These are phyloP conservation scores for Calocera viscosa DNA, from an alignment of 768 basidiomycete genomes.

Conservation along the genomic window DNA sequence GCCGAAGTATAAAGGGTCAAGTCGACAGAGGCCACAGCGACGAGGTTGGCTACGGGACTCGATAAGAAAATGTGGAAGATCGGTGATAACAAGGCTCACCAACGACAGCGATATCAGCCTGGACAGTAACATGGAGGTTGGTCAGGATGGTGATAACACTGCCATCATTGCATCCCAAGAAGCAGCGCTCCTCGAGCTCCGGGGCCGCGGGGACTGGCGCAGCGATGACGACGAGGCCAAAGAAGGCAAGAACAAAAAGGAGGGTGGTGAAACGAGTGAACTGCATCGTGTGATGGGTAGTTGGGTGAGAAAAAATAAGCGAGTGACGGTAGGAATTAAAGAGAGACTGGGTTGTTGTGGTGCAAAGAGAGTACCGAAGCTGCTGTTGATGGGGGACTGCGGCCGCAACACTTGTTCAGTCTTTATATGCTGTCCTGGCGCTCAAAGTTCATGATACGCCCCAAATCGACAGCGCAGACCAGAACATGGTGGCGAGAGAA, in stretches of 20 bases:
- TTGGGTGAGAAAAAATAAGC: not conserved
- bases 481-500: not conserved
- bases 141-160: not conserved
- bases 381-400: not conserved
- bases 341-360: not conserved
- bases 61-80: not conserved
- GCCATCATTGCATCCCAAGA: constrained; percentile 3
- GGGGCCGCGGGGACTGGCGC: not conserved
- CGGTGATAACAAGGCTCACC: not conserved
- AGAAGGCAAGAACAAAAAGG: constrained; percentile 1
- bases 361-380: not conserved
- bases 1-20: not conserved
- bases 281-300: not conserved
- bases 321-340: not conserved
- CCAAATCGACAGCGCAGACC: too few relatives aligned
- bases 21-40: not conserved
- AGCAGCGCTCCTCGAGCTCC: not conserved
- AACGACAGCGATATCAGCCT: not conserved
- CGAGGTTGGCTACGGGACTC: not conserved
- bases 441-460: too few relatives aligned
- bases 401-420: not conserved
- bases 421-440: not conserved
- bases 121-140: not conserved
- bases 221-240: constrained; percentile 3
- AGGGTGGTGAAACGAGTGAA: constrained; percentile 8